phyloP scores from a whole-genome alignment of 2,329 filamentous ascomycete genomes.

The Aspergillus novofumigatus region DNA sequence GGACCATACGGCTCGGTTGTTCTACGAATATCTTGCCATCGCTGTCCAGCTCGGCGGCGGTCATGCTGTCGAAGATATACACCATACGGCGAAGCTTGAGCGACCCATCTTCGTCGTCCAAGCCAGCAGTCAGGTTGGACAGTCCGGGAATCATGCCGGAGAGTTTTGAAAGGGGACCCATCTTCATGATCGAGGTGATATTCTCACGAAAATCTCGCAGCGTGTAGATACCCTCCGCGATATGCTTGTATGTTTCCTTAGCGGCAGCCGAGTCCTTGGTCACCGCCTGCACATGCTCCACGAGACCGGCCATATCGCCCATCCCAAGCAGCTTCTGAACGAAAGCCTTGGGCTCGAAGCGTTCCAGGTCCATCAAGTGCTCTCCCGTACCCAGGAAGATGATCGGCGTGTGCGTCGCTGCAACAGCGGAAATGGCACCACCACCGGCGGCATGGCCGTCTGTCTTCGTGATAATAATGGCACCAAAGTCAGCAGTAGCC shows the following conservation, averaged over 20 bases:
- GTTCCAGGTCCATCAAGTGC: slow-evolving; percentile 91
- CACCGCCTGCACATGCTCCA: slow-evolving; percentile 93
- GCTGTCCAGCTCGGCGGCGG: slow-evolving; percentile 86
- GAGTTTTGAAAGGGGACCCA: slow-evolving; percentile 96
- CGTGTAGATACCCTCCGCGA: slow-evolving; percentile 93
- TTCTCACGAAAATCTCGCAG: slow-evolving; percentile 92
- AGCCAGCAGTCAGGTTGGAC: slow-evolving; percentile 86
- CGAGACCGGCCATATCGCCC: slow-evolving; percentile 91
- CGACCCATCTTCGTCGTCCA: slow-evolving; percentile 95
- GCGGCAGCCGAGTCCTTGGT: slow-evolving; percentile 75
- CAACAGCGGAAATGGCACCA: slow-evolving; percentile 95
- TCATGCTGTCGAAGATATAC: slow-evolving; percentile 99
- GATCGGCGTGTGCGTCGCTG: slow-evolving; percentile 92
- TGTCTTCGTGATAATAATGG: slow-evolving; percentile 98
- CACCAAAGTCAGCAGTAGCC: slow-evolving; percentile 91
- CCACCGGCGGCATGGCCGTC: slow-evolving; percentile 93
- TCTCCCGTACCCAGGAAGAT: slow-evolving; percentile 98
- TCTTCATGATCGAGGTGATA: slow-evolving; percentile 98
- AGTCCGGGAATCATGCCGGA: slow-evolving; percentile 98
- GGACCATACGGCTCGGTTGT: slow-evolving; percentile 86
- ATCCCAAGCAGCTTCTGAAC: slow-evolving; percentile 92
- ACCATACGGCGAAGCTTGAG: slow-evolving; percentile 96
- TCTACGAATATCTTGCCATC: slow-evolving; percentile 94
- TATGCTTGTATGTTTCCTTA: slow-evolving; percentile 99
- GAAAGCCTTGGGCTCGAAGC: slow-evolving; percentile 88